Evolutionary conservation across 2,329 filamentous ascomycete species (phyloP).

Genomic region (Aspergillus awamori): DNA sequence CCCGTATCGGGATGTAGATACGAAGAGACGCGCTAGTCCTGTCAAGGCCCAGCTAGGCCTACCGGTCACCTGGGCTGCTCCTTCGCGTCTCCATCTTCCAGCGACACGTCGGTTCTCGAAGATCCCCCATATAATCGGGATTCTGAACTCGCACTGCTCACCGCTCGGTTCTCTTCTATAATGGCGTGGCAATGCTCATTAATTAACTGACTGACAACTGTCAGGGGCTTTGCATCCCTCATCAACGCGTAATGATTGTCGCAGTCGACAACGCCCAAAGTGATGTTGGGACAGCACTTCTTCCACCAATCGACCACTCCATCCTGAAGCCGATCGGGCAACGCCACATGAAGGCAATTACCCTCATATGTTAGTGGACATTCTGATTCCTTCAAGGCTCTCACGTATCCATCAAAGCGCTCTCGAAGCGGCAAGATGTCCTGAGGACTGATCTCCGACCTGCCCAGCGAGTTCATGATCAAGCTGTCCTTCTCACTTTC

Average conservation of each 20-base stretch:
- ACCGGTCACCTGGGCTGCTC: not conserved
- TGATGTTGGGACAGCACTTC: not conserved
- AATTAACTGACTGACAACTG: not conserved
- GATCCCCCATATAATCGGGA: not conserved
- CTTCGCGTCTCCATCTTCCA: not conserved
- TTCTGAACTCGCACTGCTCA: not conserved
- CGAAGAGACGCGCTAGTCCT: too few relatives aligned
- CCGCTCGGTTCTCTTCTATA: not conserved
- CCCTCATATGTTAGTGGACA: not conserved
- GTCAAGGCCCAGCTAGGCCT: too few relatives aligned
- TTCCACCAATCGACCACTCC: not conserved
- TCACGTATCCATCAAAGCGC: not conserved
- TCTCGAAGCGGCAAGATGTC: not conserved
- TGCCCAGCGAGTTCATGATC: not conserved
- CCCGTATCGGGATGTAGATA: not conserved
- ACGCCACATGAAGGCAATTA: not conserved
- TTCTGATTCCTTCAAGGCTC: not conserved
- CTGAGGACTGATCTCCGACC: not conserved
- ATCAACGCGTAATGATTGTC: not conserved
- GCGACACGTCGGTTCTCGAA: not conserved
- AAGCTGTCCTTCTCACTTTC: not conserved
- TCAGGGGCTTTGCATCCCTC: not conserved
- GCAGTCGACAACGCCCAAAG: not conserved
- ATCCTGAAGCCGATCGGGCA: not conserved
- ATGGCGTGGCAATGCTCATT: not conserved